These are phyloP conservation scores for Fraxinus pennsylvanica DNA, from an alignment of 257 asterid species.

Conservation along the genomic window DNA sequence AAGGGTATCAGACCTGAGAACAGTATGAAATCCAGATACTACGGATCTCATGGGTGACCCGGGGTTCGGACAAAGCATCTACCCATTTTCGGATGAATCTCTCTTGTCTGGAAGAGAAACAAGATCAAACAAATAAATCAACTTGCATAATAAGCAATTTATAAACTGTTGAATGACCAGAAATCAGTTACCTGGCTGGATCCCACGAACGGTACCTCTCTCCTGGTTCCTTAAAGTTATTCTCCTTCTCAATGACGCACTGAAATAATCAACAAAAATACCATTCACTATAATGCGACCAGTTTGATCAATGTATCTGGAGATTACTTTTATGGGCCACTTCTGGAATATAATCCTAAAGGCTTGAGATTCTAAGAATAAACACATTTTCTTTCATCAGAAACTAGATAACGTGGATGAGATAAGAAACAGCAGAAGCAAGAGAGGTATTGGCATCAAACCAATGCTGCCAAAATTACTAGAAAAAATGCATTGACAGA, in stretches of 20 bases:
- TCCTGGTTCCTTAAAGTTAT: constrained; percentile 57
- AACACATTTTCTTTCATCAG: too few species aligned
- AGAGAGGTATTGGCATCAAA: too few species aligned
- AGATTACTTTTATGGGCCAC: too few species aligned
- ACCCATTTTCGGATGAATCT: constrained; percentile 44
- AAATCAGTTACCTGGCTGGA: constrained; percentile 40
- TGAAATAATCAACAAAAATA: constrained; percentile 22
- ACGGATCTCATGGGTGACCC: constrained; percentile 50
- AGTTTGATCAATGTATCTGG: too few species aligned
- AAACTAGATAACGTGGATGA: too few species aligned
- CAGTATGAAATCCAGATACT: constrained; percentile 47
- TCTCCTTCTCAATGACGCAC: constrained; percentile 48
- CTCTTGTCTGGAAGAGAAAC: constrained; percentile 39
- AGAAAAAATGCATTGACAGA: too few species aligned
- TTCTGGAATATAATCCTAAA: too few species aligned
- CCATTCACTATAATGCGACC: background rate
- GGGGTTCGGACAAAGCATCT: constrained; percentile 46
- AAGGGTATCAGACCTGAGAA: constrained; percentile 32
- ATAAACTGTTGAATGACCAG: background rate
- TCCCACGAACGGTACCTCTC: constrained; percentile 52
- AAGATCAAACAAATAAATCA: constrained; percentile 8
- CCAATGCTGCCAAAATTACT: too few species aligned
- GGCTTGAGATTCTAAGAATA: too few species aligned
- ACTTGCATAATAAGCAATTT: background rate
- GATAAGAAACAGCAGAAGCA: too few species aligned